phyloP scores from a whole-genome alignment of 345 rosid species.

The Passiflora organensis region DNA sequence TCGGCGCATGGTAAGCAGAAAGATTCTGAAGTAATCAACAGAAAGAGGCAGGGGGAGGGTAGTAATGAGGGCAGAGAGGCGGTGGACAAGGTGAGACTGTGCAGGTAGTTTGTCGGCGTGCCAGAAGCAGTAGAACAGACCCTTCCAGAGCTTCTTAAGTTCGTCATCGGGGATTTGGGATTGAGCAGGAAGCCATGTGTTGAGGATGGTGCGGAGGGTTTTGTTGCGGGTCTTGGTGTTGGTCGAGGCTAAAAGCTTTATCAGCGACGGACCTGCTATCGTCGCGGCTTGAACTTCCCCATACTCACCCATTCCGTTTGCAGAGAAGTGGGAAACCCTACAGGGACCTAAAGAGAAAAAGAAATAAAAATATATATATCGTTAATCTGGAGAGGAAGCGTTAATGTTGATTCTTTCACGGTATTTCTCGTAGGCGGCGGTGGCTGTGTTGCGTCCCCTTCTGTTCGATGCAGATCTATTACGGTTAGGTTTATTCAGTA shows the following conservation, averaged over 20 bases:
- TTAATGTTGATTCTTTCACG: too few relatives aligned
- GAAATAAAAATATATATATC: too few relatives aligned
- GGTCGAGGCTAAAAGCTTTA: conserved; percentile 71
- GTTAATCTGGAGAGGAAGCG: too few relatives aligned
- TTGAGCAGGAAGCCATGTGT: conserved; percentile 70
- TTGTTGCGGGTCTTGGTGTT: conserved; percentile 56
- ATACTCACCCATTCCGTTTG: neutral
- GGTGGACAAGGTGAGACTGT: conserved; percentile 62
- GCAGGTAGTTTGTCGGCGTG: conserved; percentile 73
- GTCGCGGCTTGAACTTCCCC: neutral
- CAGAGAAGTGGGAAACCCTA: neutral
- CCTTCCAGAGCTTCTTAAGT: conserved; percentile 91
- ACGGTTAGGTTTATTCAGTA: too few relatives aligned
- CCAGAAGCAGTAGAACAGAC: conserved; percentile 96
- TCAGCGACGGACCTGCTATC: conserved; percentile 22
- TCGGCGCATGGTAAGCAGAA: conserved; percentile 83
- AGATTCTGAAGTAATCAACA: conserved; percentile 61
- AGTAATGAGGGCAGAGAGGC: conserved; percentile 49
- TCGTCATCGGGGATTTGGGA: conserved; percentile 55
- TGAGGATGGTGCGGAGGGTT: conserved; percentile 48
- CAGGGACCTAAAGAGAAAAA: too few relatives aligned
- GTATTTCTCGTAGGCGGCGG: too few relatives aligned
- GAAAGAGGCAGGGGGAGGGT: conserved; percentile 46
- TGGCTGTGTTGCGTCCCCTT: too few relatives aligned
- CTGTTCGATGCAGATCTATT: too few relatives aligned